A percentile compares a stretch with the other conserved stretches of the same genome.
phyloP scores from a whole-genome alignment of 345 rosid species.

The Hypericum androsaemum region DNA sequence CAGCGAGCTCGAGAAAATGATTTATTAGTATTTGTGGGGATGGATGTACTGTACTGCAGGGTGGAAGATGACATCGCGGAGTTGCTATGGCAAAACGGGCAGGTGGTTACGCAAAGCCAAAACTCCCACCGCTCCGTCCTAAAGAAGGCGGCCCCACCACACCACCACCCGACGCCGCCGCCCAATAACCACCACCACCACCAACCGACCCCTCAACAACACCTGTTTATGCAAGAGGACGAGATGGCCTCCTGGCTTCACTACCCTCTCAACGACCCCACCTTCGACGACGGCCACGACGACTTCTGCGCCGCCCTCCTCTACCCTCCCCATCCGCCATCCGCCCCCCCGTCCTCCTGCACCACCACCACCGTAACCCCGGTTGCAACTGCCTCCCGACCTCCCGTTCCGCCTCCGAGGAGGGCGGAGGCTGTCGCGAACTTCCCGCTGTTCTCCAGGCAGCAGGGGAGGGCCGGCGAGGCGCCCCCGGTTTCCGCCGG shows the following conservation, averaged over 20 bases:
- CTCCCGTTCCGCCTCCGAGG: conserved; percentile 39
- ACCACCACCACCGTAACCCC: conserved; percentile 6
- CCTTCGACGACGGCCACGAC: no score
- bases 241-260: no score
- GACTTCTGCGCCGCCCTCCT: conserved; percentile 65
- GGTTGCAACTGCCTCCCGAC: conserved; percentile 22
- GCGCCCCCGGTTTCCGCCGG: conserved; percentile 28
- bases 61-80: conserved; percentile 69
- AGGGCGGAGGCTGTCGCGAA: conserved; percentile 34
- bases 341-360: conserved; percentile 11
- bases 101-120: conserved; percentile 59
- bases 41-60: conserved; percentile 16
- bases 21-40: neutral
- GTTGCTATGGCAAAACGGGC: conserved; percentile 92
- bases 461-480: conserved; percentile 9
- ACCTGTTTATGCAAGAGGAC: conserved; percentile 19
- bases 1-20: neutral
- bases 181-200: conserved; percentile 10
- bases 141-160: conserved; percentile 30
- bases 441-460: conserved; percentile 52
- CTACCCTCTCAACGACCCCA: no score
- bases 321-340: conserved; percentile 18
- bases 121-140: conserved; percentile 25
- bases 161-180: conserved; percentile 23
- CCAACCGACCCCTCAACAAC: conserved; percentile 36